Percentiles rank a stretch among this genome's conserved stretches.
These are phyloP conservation scores for Aspergillus tubingensis DNA, from an alignment of 2,329 filamentous ascomycete species.

Conservation along the genomic window DNA sequence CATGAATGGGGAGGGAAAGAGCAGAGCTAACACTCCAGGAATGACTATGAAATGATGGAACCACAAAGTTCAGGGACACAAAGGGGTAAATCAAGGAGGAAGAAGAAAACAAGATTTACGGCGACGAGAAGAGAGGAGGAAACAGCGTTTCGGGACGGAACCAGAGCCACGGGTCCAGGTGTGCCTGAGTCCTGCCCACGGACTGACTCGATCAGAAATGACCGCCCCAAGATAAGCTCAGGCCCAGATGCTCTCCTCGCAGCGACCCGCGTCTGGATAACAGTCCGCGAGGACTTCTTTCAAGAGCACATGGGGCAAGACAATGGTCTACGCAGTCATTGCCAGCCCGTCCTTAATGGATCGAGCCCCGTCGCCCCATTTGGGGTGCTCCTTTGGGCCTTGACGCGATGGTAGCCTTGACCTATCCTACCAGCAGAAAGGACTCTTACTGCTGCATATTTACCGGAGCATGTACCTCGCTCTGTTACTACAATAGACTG, in stretches of 20 bases:
- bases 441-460: neutral
- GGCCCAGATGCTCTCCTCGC: neutral
- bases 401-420: neutral
- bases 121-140: constrained; percentile 11
- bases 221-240: constrained; percentile 2
- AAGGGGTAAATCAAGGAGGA: constrained; percentile 1
- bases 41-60: neutral
- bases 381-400: neutral
- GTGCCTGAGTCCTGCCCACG: constrained; percentile 12
- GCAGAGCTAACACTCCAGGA: neutral
- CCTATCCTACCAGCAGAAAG: neutral
- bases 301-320: neutral
- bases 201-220: constrained; percentile 2
- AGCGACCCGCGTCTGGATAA: neutral
- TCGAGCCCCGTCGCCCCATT: neutral
- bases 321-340: neutral
- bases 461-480: neutral
- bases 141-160: constrained; percentile 23
- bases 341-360: neutral
- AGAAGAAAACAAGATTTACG: constrained; percentile 2
- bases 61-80: neutral
- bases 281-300: neutral
- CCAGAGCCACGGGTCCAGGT: constrained; percentile 27
- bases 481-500: neutral
- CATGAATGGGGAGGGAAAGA: neutral